phyloP scores from a whole-genome alignment of 805 yeast species.

The Saccharomycopsis selenospora region DNA sequence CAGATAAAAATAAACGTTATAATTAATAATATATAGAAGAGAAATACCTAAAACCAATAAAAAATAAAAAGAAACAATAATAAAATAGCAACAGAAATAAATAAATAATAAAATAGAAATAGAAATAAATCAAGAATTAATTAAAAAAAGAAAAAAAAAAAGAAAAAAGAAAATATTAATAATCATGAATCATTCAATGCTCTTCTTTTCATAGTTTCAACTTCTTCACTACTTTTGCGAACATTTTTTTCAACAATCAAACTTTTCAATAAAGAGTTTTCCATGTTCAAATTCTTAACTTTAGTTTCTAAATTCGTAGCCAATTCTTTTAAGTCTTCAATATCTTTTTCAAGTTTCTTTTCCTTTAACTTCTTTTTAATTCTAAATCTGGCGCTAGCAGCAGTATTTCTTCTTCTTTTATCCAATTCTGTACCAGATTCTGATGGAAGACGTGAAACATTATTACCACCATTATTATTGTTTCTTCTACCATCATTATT shows the following conservation, averaged over 20 bases:
- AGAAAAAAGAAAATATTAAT: no score
- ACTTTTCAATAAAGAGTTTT: slow-evolving; percentile 75
- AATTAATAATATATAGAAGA: no score
- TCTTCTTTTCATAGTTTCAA: slow-evolving; percentile 44
- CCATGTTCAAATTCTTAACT: slow-evolving; percentile 86
- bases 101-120: no score
- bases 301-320: slow-evolving; percentile 61
- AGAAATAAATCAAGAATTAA: no score
- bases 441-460: no score
- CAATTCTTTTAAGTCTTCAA: slow-evolving; percentile 46
- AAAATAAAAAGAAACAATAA: no score
- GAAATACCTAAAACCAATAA: no score
- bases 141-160: no score
- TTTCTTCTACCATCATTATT: no score
- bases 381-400: slow-evolving; percentile 60
- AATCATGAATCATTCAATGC: slow-evolving; percentile 27
- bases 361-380: slow-evolving; percentile 55
- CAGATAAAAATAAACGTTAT: no score
- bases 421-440: slow-evolving; percentile 28
- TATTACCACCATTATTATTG: not conserved
- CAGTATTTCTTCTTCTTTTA: slow-evolving; percentile 52
- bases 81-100: no score
- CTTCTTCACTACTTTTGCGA: slow-evolving; percentile 42
- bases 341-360: slow-evolving; percentile 47
- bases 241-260: slow-evolving; percentile 76